Evolutionary conservation across 495 filamentous ascomycete species (phyloP).

Genomic region (Neurospora sp.): DNA sequence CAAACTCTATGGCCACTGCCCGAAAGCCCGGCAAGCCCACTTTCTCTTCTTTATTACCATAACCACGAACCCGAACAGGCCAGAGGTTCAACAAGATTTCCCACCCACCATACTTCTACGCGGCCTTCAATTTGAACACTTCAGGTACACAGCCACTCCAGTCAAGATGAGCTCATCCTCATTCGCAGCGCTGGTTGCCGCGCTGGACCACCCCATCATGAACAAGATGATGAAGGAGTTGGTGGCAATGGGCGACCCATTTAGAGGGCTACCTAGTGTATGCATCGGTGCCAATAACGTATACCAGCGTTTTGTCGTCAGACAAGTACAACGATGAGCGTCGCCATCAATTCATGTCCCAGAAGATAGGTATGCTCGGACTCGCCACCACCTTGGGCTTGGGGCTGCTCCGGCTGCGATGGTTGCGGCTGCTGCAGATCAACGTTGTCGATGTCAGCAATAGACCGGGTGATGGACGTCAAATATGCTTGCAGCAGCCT

Average conservation of each 20-base stretch:
- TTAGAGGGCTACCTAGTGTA: neutral
- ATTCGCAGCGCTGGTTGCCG: neutral
- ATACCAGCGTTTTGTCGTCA: neutral
- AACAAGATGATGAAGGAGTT: neutral
- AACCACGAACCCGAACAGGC: no score
- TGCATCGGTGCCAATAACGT: neutral
- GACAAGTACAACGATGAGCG: neutral
- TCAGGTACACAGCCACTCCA: neutral
- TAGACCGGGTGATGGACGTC: no score
- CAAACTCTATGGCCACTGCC: no score
- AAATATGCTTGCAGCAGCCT: no score
- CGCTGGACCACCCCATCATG: neutral
- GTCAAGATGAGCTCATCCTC: neutral
- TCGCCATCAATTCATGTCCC: no score
- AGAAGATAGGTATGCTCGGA: no score
- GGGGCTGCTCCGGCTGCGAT: no score
- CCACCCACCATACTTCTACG: neutral
- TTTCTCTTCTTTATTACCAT: no score
- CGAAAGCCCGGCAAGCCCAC: constrained; percentile 99
- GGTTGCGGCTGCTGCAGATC: no score
- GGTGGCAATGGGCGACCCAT: neutral
- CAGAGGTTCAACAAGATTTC: neutral
- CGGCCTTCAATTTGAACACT: neutral
- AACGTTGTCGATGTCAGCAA: no score
- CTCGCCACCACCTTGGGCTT: no score